Percentiles rank a stretch among this genome's conserved stretches.
phyloP scores from a whole-genome alignment of 2,329 filamentous ascomycete species.

The Microcyclosporella mali region DNA sequence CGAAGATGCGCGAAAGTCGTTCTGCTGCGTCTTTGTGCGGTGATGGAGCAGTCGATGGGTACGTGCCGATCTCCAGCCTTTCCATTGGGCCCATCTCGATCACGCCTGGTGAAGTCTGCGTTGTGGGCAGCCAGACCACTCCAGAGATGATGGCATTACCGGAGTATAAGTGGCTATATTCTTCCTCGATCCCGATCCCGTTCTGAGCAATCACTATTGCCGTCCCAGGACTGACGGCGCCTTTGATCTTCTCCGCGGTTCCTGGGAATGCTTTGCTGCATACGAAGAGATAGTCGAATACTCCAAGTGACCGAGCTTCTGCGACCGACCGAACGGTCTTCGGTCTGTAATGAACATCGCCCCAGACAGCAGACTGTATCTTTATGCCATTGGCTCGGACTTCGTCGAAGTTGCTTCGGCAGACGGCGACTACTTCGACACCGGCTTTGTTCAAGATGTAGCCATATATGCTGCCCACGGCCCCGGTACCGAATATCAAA shows the following conservation, averaged over 20 bases:
- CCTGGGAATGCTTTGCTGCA: slow-evolving; percentile 42
- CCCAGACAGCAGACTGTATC: slow-evolving; percentile 35
- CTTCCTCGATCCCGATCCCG: neutral
- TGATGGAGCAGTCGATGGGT: slow-evolving; percentile 32
- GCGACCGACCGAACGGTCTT: slow-evolving; percentile 28
- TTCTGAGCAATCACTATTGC: neutral
- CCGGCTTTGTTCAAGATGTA: slow-evolving; percentile 35
- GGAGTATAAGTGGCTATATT: neutral
- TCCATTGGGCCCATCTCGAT: slow-evolving; percentile 44
- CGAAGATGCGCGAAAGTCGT: slow-evolving; percentile 13
- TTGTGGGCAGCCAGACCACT: slow-evolving; percentile 15
- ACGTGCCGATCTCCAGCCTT: slow-evolving; percentile 47
- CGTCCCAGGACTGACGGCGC: neutral
- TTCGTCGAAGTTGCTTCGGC: slow-evolving; percentile 38
- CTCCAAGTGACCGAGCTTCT: slow-evolving; percentile 28
- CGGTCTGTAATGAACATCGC: slow-evolving; percentile 31
- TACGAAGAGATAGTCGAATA: slow-evolving; percentile 44
- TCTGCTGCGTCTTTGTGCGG: slow-evolving; percentile 7
- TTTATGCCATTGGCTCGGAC: slow-evolving; percentile 35
- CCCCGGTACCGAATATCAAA: slow-evolving; percentile 38
- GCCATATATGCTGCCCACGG: slow-evolving; percentile 37
- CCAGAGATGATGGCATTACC: neutral
- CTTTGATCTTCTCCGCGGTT: slow-evolving; percentile 15
- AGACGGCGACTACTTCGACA: slow-evolving; percentile 35
- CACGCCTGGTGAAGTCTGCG: slow-evolving; percentile 44